Evolutionary conservation across 495 filamentous ascomycete species (phyloP).

Genomic region (Recurvomyces mirabilis): DNA sequence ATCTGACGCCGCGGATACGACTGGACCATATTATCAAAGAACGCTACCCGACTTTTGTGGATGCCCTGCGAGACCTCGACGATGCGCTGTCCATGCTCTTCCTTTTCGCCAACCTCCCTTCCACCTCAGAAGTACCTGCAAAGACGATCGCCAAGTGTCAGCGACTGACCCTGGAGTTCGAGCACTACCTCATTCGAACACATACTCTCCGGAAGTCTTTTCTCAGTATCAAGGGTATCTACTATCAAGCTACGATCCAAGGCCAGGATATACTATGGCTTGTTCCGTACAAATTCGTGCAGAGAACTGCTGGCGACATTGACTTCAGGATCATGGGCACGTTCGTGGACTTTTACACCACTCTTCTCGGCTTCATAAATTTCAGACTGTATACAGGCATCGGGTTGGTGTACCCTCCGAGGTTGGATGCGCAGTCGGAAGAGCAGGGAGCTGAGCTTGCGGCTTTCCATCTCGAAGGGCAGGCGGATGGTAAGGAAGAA

Average conservation of each 20-base stretch:
- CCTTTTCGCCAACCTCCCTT: conserved; percentile 93
- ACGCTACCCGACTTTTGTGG: conserved; percentile 92
- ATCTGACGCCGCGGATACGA: conserved; percentile 69
- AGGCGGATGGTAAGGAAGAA: conserved; percentile 35
- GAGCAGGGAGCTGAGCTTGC: conserved; percentile 80
- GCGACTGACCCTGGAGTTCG: conserved; percentile 80
- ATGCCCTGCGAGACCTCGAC: conserved; percentile 88
- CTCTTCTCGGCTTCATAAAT: conserved; percentile 88
- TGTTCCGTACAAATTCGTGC: conserved; percentile 93
- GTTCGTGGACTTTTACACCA: conserved; percentile 97
- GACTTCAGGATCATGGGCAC: conserved; percentile 99
- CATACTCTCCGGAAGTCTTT: conserved; percentile 90
- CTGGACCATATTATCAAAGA: conserved; percentile 96
- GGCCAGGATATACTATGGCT: conserved; percentile 98
- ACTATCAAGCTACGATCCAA: conserved; percentile 96
- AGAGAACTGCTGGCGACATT: conserved; percentile 79
- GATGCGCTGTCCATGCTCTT: conserved; percentile 95
- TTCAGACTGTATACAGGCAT: conserved; percentile 83
- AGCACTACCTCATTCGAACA: conserved; percentile 89
- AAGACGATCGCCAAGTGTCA: conserved; percentile 92
- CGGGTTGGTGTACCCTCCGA: conserved; percentile 87
- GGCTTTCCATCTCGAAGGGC: conserved; percentile 80
- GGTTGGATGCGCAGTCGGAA: conserved; percentile 77
- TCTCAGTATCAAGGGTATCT: conserved; percentile 96
- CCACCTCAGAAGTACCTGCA: conserved; percentile 69